These are phyloP conservation scores for Kazachstania viticola DNA, from an alignment of 805 yeast genomes.

Conservation along the genomic window DNA sequence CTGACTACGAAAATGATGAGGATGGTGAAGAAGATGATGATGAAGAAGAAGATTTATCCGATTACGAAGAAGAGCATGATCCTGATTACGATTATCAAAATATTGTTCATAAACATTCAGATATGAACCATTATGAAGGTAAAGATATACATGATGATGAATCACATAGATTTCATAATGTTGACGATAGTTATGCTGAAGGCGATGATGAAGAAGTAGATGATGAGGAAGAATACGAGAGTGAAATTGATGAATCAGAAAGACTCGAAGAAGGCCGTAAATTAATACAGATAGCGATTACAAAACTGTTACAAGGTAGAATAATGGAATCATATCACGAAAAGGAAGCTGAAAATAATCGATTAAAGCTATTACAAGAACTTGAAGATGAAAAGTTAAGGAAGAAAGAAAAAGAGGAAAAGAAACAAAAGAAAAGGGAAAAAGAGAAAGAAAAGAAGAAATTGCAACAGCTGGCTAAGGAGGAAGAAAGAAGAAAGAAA, in stretches of 20 bases:
- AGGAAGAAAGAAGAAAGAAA: constrained; percentile 45
- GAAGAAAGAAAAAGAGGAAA: constrained; percentile 53
- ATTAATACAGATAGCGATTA: constrained; percentile 67
- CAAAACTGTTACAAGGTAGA: constrained; percentile 63
- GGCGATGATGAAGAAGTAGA: constrained; percentile 10
- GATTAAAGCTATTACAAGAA: constrained; percentile 50
- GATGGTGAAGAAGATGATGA: constrained; percentile 8
- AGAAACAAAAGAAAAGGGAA: constrained; percentile 53
- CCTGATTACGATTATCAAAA: background rate
- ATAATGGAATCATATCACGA: constrained; percentile 69
- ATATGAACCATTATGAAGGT: background rate
- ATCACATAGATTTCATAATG: background rate
- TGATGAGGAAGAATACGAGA: constrained; percentile 23
- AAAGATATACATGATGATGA: constrained; percentile 5
- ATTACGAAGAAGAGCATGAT: constrained; percentile 9
- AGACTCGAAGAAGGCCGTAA: constrained; percentile 70
- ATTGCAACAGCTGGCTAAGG: constrained; percentile 48
- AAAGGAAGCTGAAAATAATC: constrained; percentile 65
- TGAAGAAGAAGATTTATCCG: constrained; percentile 11
- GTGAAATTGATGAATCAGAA: constrained; percentile 44
- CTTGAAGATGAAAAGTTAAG: constrained; percentile 58
- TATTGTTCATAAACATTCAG: background rate
- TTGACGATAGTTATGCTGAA: constrained; percentile 6
- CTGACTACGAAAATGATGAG: constrained; percentile 14
- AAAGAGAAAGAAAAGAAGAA: constrained; percentile 62